Evolutionary conservation across 768 basidiomycete genomes (phyloP).

Genomic region (Pulveroboletus sp.): DNA sequence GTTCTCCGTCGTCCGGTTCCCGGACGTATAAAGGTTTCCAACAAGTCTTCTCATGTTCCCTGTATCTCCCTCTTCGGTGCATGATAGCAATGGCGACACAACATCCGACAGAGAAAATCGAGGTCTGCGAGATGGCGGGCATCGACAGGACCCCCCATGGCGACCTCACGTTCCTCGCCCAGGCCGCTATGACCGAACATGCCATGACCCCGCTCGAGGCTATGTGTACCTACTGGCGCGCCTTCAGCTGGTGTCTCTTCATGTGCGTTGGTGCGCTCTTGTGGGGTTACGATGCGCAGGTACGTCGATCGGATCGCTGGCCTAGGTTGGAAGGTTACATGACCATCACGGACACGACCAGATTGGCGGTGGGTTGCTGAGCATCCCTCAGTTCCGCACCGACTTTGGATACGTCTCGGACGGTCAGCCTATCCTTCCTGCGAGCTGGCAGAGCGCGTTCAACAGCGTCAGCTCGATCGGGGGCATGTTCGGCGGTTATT

Average conservation of each 20-base stretch:
- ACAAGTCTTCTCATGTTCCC: background rate
- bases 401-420: conserved; percentile 21
- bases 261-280: conserved; percentile 23
- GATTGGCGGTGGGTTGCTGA: conserved; percentile 19
- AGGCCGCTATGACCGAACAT: conserved; percentile 20
- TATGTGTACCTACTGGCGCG: conserved; percentile 22
- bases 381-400: conserved; percentile 21
- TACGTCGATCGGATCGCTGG: conserved; percentile 1
- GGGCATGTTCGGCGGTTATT: conserved; percentile 26
- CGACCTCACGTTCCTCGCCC: conserved; percentile 20
- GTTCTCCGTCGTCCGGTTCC: too few relatives aligned
- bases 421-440: conserved; percentile 12
- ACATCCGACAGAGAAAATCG: conserved; percentile 6
- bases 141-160: conserved; percentile 6
- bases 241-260: conserved; percentile 23
- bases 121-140: background rate
- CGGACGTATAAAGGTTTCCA: too few relatives aligned
- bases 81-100: conserved; percentile 2
- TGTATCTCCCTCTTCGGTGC: background rate
- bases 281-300: conserved; percentile 26
- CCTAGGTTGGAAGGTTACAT: background rate
- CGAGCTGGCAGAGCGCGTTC: conserved; percentile 28
- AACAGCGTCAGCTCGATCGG: conserved; percentile 23
- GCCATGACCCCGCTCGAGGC: conserved; percentile 17
- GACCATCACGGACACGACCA: background rate